phyloP scores from a whole-genome alignment of 441 rosid genomes.

The Populus trichocarpa region DNA sequence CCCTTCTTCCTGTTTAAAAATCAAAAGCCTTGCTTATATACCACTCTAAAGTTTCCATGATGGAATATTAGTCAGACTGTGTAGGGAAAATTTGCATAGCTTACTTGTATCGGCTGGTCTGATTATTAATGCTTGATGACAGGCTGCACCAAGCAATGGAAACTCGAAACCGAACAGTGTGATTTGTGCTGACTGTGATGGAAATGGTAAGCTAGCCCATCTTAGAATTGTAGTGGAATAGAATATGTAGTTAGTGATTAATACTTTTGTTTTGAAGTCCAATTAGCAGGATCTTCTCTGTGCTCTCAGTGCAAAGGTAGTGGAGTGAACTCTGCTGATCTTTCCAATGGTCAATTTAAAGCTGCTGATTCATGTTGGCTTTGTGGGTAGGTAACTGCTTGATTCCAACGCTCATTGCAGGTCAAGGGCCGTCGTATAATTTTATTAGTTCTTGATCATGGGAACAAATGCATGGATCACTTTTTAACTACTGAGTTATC shows the following conservation, averaged over 20 bases:
- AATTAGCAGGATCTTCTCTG: constrained; percentile 38
- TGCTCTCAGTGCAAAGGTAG: constrained; percentile 62
- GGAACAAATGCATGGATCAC: neutral
- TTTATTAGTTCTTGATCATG: neutral
- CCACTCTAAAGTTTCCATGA: neutral
- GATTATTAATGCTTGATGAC: neutral
- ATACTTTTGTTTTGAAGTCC: neutral
- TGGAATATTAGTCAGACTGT: too few species aligned
- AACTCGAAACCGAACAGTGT: constrained; percentile 44
- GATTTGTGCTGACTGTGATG: constrained; percentile 46
- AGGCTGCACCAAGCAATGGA: constrained; percentile 35
- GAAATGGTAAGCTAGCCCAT: constrained; percentile 36
- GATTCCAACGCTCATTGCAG: neutral
- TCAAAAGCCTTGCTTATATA: neutral
- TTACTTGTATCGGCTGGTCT: neutral
- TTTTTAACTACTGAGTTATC: neutral
- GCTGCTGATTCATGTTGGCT: constrained; percentile 69
- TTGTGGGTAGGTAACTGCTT: constrained; percentile 38
- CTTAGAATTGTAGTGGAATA: neutral
- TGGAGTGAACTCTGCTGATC: constrained; percentile 51
- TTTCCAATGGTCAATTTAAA: constrained; percentile 50
- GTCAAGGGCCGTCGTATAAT: neutral
- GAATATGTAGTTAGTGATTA: neutral
- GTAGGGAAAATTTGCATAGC: neutral
- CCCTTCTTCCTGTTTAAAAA: neutral